Base-by-base conservation (phyloP, 441 rosid genomes). In the Gossypium aridum region DNA sequence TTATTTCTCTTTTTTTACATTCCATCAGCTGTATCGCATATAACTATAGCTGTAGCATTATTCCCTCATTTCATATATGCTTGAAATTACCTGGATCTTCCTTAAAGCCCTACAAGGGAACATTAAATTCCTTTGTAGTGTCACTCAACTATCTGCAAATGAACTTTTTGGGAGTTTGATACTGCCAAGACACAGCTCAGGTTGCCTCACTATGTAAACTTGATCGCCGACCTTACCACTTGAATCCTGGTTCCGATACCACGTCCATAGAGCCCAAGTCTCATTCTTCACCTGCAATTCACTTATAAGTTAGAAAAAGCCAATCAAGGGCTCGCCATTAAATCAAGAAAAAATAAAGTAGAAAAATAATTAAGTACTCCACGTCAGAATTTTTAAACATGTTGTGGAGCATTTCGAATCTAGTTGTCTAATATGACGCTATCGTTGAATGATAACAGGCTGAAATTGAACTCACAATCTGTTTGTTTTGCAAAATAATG, bases 181-280 rank as follows among this genome's bases (percentile, higher is more conserved):
- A 59, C 3, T 55, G 54, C 17, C 39, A 4, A 80, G 86, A 77
- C 94, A 90, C 16, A 16, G 69, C 34, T 83, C 86, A 60, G 91
- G 89, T 75, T 87, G 81, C 75, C 94, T 81, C 2, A 88, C 92
- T 28, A 90, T 84, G 81, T 85, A 88, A 66, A 90, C 83, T 59
- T 79, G 83, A 76, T 90, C 92, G 12, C 89, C 92, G 0, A 79
- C 78, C 26, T 59, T 26, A 62, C 80, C 74, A 6, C 54, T 76
- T 14, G 83, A 19, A 72, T 88, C 91, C 80, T 88, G 92, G 47
- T 90, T 90, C 20, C 92, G 77, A 7, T 88, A 86, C 92, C 92
- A 88, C 23, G 86, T 88, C 94, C 94, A 88, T 51, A 88, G 31
- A 31, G 92, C 92, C 87, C 89, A 86, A 4, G 91, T 90, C 63